Percentiles rank a stretch among this genome's conserved stretches.
phyloP scores from a whole-genome alignment of 1,284 basidiomycete genomes.

The Cerrena zonata region DNA sequence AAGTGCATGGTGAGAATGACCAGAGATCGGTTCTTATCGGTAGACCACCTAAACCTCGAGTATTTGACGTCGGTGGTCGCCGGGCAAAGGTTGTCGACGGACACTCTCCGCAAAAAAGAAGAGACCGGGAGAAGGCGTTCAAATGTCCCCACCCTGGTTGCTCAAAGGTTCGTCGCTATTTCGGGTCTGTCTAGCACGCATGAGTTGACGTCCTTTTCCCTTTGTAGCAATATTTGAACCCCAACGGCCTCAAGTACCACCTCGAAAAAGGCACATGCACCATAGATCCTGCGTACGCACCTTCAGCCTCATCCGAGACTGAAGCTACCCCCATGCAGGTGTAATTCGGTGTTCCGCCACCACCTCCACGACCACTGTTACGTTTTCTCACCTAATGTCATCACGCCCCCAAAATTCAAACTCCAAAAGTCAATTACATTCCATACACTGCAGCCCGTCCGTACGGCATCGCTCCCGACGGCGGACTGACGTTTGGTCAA shows the following conservation, averaged over 20 bases:
- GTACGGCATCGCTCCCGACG: neutral
- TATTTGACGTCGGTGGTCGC: slow-evolving; percentile 1
- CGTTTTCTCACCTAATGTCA: neutral
- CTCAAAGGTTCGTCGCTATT: slow-evolving; percentile 24
- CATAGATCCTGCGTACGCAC: neutral
- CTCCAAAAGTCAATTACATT: no score
- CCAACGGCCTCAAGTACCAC: slow-evolving; percentile 60
- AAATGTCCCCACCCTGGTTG: slow-evolving; percentile 32
- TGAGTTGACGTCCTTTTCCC: neutral
- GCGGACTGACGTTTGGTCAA: neutral
- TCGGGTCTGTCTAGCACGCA: neutral
- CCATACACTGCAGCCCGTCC: no score
- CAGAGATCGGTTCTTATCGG: neutral
- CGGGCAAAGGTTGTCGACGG: neutral
- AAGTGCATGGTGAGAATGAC: neutral
- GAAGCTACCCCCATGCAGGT: neutral
- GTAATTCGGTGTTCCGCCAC: neutral
- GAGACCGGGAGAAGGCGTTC: slow-evolving; percentile 31
- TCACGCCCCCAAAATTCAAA: neutral
- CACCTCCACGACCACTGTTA: neutral
- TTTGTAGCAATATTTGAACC: slow-evolving; percentile 50
- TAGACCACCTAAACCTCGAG: slow-evolving; percentile 1
- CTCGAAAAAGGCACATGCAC: slow-evolving; percentile 56
- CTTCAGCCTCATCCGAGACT: neutral
- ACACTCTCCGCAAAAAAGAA: slow-evolving; percentile 7